Conservation (phyloP, 176 grass and related monocot genomes). For the Elymus sibiricus region DNA sequence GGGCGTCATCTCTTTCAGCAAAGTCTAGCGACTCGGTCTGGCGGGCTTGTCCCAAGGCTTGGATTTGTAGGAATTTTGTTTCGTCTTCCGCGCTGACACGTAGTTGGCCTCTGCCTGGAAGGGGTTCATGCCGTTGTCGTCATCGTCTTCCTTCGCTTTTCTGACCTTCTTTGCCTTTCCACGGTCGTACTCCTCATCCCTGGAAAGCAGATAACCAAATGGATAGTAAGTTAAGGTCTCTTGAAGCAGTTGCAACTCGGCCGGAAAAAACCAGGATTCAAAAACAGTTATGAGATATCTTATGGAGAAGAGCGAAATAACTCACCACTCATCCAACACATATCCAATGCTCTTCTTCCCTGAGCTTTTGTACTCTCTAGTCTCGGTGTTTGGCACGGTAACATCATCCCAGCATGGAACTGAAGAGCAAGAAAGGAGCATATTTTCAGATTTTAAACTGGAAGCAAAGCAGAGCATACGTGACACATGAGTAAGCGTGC, state of each 20-base stretch:
- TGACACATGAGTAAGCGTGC: neutral
- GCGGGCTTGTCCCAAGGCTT: conserved; percentile 46
- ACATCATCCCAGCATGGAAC: conserved; percentile 76
- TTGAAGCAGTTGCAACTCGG: neutral
- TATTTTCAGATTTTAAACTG: neutral
- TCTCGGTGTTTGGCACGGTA: conserved; percentile 26
- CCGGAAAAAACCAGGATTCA: neutral
- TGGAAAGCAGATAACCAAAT: conserved; percentile 12
- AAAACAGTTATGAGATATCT: neutral
- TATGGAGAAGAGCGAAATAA: neutral
- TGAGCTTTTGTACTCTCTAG: neutral
- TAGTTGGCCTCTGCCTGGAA: conserved; percentile 67
- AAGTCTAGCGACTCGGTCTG: conserved; percentile 15
- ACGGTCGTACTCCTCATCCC: conserved; percentile 86
- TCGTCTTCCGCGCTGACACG: conserved; percentile 34
- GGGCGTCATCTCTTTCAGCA: conserved; percentile 5
- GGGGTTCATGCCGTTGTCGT: conserved; percentile 52
- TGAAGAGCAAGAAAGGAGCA: conserved; percentile 22
- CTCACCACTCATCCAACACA: conserved; percentile 86
- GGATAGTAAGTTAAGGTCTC: neutral
- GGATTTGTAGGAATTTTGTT: conserved; percentile 31
- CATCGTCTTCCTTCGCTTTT: conserved; percentile 36
- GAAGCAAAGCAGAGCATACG: neutral
- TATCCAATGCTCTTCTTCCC: conserved; percentile 61
- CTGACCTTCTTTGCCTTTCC: conserved; percentile 86